These are phyloP conservation scores for Durotheca rogersii DNA, from an alignment of 495 filamentous ascomycete species.

Conservation along the genomic window DNA sequence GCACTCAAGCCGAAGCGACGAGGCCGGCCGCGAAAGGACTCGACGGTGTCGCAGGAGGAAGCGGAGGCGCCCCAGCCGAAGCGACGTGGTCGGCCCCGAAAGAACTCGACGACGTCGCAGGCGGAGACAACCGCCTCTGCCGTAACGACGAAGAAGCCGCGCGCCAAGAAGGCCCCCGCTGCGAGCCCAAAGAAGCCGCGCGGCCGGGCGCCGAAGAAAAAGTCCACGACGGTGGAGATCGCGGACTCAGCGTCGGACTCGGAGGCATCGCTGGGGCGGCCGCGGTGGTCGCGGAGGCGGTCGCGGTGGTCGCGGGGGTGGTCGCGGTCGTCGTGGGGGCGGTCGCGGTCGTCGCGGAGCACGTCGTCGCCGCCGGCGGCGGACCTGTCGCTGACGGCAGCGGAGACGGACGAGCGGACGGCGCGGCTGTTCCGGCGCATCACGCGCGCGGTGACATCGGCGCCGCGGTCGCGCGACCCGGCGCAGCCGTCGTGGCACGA, in stretches of 20 bases:
- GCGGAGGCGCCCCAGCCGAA: no score
- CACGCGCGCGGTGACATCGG: slow-evolving; percentile 60
- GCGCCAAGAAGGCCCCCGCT: no score
- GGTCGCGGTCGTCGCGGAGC: slow-evolving; percentile 39
- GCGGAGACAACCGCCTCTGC: no score
- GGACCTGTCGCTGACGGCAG: slow-evolving; percentile 39
- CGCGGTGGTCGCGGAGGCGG: slow-evolving; percentile 34
- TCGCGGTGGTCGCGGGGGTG: slow-evolving; percentile 40
- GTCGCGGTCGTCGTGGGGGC: slow-evolving; percentile 33
- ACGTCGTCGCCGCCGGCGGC: slow-evolving; percentile 40
- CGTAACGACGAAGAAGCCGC: no score
- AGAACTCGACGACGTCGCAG: no score
- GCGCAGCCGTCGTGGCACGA: slow-evolving; percentile 71
- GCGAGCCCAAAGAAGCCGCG: slow-evolving; percentile 26
- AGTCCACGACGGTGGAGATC: slow-evolving; percentile 65
- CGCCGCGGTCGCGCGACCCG: slow-evolving; percentile 51
- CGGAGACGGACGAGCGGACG: slow-evolving; percentile 40
- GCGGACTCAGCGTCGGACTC: slow-evolving; percentile 37
- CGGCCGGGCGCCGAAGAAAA: slow-evolving; percentile 12
- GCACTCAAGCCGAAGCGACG: no score
- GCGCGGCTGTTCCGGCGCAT: slow-evolving; percentile 62
- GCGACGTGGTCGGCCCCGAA: no score
- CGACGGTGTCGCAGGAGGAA: no score
- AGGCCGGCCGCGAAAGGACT: no score
- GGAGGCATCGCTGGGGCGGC: no score